Evolutionary conservation across 805 yeast species (phyloP).

Genomic region (Millerozyma miso): DNA sequence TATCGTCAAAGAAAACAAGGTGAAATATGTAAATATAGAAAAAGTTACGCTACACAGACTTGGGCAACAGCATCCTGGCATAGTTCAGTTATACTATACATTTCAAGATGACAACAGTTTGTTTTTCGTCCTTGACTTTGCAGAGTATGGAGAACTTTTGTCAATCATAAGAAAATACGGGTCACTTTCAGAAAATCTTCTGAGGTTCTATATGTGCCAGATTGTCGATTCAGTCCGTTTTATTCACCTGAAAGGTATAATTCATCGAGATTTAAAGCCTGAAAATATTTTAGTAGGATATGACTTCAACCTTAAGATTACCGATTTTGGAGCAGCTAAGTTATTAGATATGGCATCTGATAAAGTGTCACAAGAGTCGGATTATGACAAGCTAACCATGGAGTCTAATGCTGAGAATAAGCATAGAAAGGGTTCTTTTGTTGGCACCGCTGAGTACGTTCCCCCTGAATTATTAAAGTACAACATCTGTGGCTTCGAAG

Average conservation of each 20-base stretch:
- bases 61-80: constrained; percentile 88
- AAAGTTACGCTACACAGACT: constrained; percentile 82
- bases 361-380: constrained; percentile 26
- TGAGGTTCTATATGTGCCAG: constrained; percentile 80
- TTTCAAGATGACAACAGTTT: constrained; percentile 88
- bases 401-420: constrained; percentile 30
- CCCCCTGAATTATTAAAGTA: constrained; percentile 82
- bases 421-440: constrained; percentile 63
- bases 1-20: constrained; percentile 89
- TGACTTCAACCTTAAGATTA: constrained; percentile 84
- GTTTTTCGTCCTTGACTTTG: constrained; percentile 90
- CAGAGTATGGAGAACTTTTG: constrained; percentile 91
- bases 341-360: constrained; percentile 43
- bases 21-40: constrained; percentile 93
- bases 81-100: constrained; percentile 86
- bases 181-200: constrained; percentile 66
- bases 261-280: constrained; percentile 93
- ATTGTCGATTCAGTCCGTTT: constrained; percentile 86
- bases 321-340: constrained; percentile 98
- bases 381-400: constrained; percentile 21
- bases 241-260: constrained; percentile 84
- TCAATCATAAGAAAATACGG: constrained; percentile 75
- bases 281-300: constrained; percentile 84
- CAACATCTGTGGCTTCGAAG: constrained; percentile 76
- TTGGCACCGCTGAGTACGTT: constrained; percentile 96